Evolutionary conservation across 768 basidiomycete species (phyloP).

Genomic region (Boletus tylopilopsis): DNA sequence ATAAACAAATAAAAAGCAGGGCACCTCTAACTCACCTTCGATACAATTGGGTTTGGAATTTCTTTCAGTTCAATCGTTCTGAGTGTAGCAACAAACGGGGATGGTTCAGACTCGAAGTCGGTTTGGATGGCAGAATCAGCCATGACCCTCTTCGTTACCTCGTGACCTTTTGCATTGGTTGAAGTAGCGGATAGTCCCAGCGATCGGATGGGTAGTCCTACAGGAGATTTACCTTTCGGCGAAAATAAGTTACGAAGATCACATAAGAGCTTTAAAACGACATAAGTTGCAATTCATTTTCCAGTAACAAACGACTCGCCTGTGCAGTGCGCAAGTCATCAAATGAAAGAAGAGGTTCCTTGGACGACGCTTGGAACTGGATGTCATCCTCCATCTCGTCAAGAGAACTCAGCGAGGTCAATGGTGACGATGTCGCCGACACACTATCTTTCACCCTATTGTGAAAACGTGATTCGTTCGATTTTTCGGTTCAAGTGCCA

Average conservation of each 20-base stretch:
- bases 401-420: slow-evolving; percentile 71
- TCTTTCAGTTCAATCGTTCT: slow-evolving; percentile 21
- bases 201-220: background rate
- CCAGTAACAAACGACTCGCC: slow-evolving; percentile 33
- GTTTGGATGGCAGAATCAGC: slow-evolving; percentile 28
- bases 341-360: slow-evolving; percentile 28
- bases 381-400: slow-evolving; percentile 49
- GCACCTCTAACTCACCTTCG: slow-evolving; percentile 17
- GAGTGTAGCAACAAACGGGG: slow-evolving; percentile 2
- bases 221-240: slow-evolving; percentile 8
- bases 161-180: background rate
- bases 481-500: background rate
- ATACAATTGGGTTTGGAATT: slow-evolving; percentile 10
- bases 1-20: background rate
- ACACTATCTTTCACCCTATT: slow-evolving; percentile 26
- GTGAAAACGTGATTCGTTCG: background rate
- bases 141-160: slow-evolving; percentile 12
- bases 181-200: background rate
- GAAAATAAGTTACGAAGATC: slow-evolving; percentile 29
- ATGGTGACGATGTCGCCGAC: slow-evolving; percentile 64
- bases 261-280: slow-evolving; percentile 36
- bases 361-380: slow-evolving; percentile 20
- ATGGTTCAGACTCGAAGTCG: slow-evolving; percentile 17
- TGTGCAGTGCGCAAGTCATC: slow-evolving; percentile 61
- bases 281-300: slow-evolving; percentile 11